These are phyloP conservation scores for Trametes cinnabarina DNA, from an alignment of 768 basidiomycete species.

Conservation along the genomic window DNA sequence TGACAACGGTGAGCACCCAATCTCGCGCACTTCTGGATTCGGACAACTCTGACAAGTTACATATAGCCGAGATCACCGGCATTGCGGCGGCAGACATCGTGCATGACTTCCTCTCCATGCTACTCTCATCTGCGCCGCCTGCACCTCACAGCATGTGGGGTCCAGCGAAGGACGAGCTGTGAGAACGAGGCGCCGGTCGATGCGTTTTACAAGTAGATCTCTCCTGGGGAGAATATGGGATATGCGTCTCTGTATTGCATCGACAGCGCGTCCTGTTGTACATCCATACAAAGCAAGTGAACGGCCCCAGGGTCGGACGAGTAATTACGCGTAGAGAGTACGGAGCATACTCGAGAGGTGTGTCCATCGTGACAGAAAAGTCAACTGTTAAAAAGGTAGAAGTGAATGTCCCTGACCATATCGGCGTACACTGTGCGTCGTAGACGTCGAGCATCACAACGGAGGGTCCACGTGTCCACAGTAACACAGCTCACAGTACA, in stretches of 20 bases:
- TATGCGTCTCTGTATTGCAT: not conserved
- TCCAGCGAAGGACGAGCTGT: conserved; percentile 24
- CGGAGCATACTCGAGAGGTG: not conserved
- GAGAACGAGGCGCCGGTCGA: not conserved
- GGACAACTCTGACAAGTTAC: no score
- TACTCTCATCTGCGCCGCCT: conserved; percentile 46
- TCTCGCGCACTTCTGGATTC: not conserved
- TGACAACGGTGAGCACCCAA: conserved; percentile 53
- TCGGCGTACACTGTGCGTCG: not conserved
- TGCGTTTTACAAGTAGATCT: no score
- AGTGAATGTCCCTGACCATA: not conserved
- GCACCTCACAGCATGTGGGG: conserved; percentile 21
- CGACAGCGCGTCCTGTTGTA: conserved; percentile 6
- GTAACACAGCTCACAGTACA: not conserved
- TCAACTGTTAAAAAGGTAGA: not conserved
- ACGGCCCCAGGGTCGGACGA: conserved; percentile 22
- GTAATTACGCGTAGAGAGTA: conserved; percentile 28
- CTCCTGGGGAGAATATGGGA: not conserved
- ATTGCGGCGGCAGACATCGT: conserved; percentile 69
- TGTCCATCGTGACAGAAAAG: not conserved
- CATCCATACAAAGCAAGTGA: conserved; percentile 15
- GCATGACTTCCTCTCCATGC: conserved; percentile 65
- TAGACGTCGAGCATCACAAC: not conserved
- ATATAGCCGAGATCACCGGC: conserved; percentile 62
- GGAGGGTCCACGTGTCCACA: not conserved